phyloP scores from a whole-genome alignment of 2,329 filamentous ascomycete genomes.

The Orbilia oligospora region DNA sequence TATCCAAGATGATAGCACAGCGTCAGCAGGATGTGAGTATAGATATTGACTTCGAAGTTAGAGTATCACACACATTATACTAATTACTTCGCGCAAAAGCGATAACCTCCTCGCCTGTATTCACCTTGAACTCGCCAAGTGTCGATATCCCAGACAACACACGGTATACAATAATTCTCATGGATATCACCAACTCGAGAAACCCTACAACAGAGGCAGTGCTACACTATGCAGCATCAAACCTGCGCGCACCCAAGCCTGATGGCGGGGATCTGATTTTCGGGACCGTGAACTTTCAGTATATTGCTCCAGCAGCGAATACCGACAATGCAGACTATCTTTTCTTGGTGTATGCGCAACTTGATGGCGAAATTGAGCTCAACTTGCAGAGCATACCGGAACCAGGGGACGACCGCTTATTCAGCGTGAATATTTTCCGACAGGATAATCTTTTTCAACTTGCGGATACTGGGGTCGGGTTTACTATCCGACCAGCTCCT shows the following conservation, averaged over 20 bases:
- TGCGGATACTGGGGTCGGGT: slow-evolving; percentile 44
- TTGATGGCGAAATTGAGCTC: slow-evolving; percentile 43
- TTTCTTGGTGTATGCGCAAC: slow-evolving; percentile 43
- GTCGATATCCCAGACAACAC: slow-evolving; percentile 49
- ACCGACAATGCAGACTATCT: slow-evolving; percentile 28
- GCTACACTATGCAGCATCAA: slow-evolving; percentile 50
- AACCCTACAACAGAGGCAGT: slow-evolving; percentile 42
- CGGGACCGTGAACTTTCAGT: slow-evolving; percentile 48
- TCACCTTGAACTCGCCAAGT: slow-evolving; percentile 42
- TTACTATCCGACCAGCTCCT: slow-evolving; percentile 28
- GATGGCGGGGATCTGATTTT: slow-evolving; percentile 39
- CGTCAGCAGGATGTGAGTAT: slow-evolving; percentile 49
- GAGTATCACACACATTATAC: slow-evolving; percentile 2
- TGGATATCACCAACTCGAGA: slow-evolving; percentile 49
- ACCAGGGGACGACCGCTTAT: slow-evolving; percentile 30
- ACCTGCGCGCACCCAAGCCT: slow-evolving; percentile 24
- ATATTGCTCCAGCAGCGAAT: slow-evolving; percentile 18
- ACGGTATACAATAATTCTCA: slow-evolving; percentile 49
- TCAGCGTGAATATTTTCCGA: slow-evolving; percentile 50
- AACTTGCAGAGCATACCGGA: slow-evolving; percentile 38
- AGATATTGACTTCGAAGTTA: background rate
- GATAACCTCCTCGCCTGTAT: slow-evolving; percentile 45
- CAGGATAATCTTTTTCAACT: slow-evolving; percentile 50
- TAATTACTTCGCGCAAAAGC: slow-evolving; percentile 29
- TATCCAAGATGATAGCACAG: slow-evolving; percentile 41